Base-by-base conservation (phyloP, 805 yeast genomes). In the Cyberlindnera petersonii region DNA sequence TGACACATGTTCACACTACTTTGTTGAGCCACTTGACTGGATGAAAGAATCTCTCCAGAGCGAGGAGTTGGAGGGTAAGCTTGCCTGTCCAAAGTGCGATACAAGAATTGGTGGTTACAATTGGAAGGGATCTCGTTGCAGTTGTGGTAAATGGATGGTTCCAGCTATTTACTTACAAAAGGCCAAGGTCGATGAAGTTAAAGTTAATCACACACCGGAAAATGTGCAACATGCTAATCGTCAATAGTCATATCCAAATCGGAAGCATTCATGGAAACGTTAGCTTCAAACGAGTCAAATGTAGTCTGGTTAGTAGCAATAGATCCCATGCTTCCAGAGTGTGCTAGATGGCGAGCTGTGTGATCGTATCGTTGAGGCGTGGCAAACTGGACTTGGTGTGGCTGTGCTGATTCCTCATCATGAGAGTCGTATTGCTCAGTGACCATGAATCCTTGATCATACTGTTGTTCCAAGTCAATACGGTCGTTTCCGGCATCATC, bases 121-220 rank as follows among this genome's bases (percentile, higher is more conserved):
- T 46, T 93, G 98, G 98, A 85, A 81, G 53, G 98, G 98, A 0
- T 78, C 91, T 2, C 68, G 95, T 52, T 93, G 98, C 60, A 78
- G 93, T 42, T 93, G 98, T 61, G 97, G 97, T 3, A 78, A 77
- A 52, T 93, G 98, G 98, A 81, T 91, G 71, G 74, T 86, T 9
- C 98, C 98, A 0, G 94, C 95, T 1, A 72, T 93, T 43, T 86
- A 85, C 58, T 61, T 93, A 39, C 88, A 81, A 59, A 68, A 79
- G 21, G 82, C 88, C 6, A 85, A 86, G 58, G 91, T 86, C 5
- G 97, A 91, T 57, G 76, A 77, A 43, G 35, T 54, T 14, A 49
- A 44, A 30, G 30, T 47, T 15, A 49, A 47, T 29, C 40, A 41
- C 19, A 37, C 44, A 2, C 44, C 44, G 5, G 34, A 34, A 11